Conservation (phyloP, 345 rosid genomes). For the Syzygium aromaticum region DNA sequence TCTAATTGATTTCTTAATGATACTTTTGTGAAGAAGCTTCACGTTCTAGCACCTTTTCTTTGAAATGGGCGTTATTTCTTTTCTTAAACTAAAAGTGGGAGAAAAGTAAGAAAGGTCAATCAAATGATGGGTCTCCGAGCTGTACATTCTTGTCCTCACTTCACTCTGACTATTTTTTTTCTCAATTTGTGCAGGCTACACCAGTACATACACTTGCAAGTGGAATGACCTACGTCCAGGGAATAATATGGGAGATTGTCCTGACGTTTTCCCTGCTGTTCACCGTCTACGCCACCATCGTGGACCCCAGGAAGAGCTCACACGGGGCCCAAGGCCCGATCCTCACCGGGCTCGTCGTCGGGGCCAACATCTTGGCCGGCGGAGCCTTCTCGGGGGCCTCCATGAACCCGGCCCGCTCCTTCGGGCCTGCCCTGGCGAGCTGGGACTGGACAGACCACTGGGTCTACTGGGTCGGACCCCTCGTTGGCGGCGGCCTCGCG, state of each 20-base stretch:
- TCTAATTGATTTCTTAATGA: neutral
- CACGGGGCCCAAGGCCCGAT: constrained; percentile 68
- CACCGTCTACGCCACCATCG: constrained; percentile 85
- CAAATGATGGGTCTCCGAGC: neutral
- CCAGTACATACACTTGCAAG: constrained; percentile 59
- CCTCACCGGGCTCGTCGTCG: constrained; percentile 69
- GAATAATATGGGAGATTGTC: constrained; percentile 66
- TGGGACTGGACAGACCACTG: constrained; percentile 89
- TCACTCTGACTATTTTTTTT: neutral
- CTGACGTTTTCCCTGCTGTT: constrained; percentile 73
- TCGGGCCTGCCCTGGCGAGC: constrained; percentile 79
- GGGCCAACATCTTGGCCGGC: constrained; percentile 72
- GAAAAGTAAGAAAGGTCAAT: neutral
- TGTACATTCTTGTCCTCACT: neutral
- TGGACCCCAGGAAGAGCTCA: constrained; percentile 77
- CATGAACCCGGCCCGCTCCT: constrained; percentile 92
- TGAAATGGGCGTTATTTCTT: neutral
- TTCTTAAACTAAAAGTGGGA: neutral
- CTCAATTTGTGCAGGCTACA: constrained; percentile 20
- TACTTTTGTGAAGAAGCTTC: neutral
- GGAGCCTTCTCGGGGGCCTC: constrained; percentile 91
- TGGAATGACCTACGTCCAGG: constrained; percentile 63
- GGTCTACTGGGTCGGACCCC: constrained; percentile 94
- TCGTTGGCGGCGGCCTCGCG: constrained; percentile 70
- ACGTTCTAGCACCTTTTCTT: neutral